Evolutionary conservation across 139 green algal genomes (phyloP), one percentile per base, ranked within the genome.

Genomic region (Haematococcus sp.): DNA sequence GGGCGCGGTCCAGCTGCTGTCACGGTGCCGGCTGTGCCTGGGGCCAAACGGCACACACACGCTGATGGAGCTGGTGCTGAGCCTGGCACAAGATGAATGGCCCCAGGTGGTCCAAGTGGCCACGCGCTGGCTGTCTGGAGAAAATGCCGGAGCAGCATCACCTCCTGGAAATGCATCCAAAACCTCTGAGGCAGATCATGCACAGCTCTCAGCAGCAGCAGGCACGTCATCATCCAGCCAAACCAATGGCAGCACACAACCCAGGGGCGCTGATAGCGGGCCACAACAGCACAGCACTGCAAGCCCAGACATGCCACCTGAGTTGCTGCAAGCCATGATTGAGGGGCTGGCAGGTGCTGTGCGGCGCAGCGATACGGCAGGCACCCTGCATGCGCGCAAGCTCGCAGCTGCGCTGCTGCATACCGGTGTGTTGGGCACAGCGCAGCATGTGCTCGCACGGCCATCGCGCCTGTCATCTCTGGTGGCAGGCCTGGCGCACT

Each of bases 31-130:
- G 19, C 28, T 11, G 34, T 71, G 82, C 23, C 75, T 91, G 54
- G 46, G 52, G 44, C 30, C 35, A 17, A 17, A 16, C 34, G 51
- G 52, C 34, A 68, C 33, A 30, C 72, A 75, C 28, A 63, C 51
- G 32, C 65, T 84, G 49, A 23, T 77, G 71, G 59, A 76, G 44
- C 2, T 70, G 43, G 40, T 76, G 20, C 59, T 76, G 32, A 40
- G 22, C 31, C 33, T 69, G 32, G 86, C 89, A 13, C 84, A 91
- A 60, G 90, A 94, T 76, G 82, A 86, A 15, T 94, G 88, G 85
- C 20, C 63, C 2, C 59, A 86, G 27, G 88, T 94, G 19, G 67
- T 74, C 0, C 4, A 3, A 0, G 54, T 69, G 13, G 81, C 76
- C 31, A 54, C 67, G 2, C 1, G 15, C 25, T 90, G 76, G 76